Evolutionary conservation across 2,329 filamentous ascomycete species (phyloP).

Genomic region (Fusarium caatingaense): DNA sequence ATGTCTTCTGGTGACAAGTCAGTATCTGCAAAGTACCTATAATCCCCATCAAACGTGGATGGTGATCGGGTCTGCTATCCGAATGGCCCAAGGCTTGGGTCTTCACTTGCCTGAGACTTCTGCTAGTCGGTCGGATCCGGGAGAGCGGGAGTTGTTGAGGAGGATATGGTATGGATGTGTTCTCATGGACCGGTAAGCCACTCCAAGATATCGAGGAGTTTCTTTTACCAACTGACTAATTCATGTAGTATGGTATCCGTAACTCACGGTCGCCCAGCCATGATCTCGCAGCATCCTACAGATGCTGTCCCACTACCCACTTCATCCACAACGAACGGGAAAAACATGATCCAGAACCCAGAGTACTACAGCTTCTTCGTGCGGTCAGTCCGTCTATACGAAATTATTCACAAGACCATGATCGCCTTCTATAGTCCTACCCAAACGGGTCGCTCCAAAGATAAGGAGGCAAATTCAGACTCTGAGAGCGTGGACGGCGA

Average conservation of each 20-base stretch:
- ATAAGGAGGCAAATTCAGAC: conserved; percentile 3
- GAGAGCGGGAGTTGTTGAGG: conserved; percentile 45
- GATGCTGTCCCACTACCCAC: conserved; percentile 46
- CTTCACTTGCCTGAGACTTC: conserved; percentile 57
- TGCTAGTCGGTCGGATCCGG: conserved; percentile 32
- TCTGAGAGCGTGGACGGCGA: conserved; percentile 13
- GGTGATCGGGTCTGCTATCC: conserved; percentile 58
- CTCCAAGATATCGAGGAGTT: fast-evolving
- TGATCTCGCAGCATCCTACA: conserved; percentile 48
- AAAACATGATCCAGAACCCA: not conserved
- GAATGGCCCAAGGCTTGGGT: conserved; percentile 60
- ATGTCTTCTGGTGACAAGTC: conserved; percentile 59
- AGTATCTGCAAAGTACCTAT: conserved; percentile 62
- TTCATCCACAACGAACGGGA: not conserved
- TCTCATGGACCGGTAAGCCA: conserved; percentile 52
- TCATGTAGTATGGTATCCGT: conserved; percentile 50
- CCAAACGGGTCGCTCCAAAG: conserved; percentile 3
- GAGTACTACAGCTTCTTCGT: conserved; percentile 49
- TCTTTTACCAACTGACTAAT: not conserved
- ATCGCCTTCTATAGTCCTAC: conserved; percentile 45
- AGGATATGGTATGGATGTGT: conserved; percentile 54
- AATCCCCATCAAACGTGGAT: conserved; percentile 63
- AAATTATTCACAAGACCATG: conserved; percentile 51
- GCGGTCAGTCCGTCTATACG: conserved; percentile 52
- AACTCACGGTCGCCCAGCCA: conserved; percentile 52